Evolutionary conservation across 2,329 filamentous ascomycete species (phyloP).

Genomic region (Verticillium isaacii): DNA sequence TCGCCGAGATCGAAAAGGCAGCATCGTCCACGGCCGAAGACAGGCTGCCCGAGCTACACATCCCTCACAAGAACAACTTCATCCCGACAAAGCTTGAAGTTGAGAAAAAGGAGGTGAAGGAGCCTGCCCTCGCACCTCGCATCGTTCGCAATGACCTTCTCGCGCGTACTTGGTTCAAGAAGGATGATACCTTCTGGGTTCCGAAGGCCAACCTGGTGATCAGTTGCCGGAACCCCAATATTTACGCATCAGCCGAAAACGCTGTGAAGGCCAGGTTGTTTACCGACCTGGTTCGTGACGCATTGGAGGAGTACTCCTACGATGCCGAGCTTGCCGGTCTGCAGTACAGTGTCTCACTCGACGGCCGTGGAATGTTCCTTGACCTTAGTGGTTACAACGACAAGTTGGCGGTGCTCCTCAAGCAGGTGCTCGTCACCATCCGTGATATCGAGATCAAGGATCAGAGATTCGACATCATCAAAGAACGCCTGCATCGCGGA

Average conservation of each 20-base stretch:
- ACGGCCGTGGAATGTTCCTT: constrained; percentile 69
- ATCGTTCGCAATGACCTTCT: constrained; percentile 80
- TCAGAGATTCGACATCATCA: constrained; percentile 88
- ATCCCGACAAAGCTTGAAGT: constrained; percentile 91
- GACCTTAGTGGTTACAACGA: constrained; percentile 91
- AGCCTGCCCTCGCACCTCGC: constrained; percentile 68
- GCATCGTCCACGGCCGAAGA: constrained; percentile 50
- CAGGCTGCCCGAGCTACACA: constrained; percentile 67
- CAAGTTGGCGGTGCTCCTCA: constrained; percentile 84
- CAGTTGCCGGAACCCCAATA: constrained; percentile 72
- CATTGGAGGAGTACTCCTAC: constrained; percentile 88
- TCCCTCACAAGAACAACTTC: constrained; percentile 93
- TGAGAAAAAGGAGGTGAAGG: constrained; percentile 83
- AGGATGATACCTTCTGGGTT: constrained; percentile 98
- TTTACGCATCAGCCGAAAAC: constrained; percentile 74
- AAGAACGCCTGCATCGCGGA: constrained; percentile 71
- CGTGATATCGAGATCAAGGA: constrained; percentile 77
- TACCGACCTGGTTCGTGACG: constrained; percentile 81
- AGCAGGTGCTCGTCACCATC: constrained; percentile 82
- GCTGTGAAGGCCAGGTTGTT: constrained; percentile 75
- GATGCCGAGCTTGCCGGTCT: constrained; percentile 91
- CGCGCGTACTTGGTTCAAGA: constrained; percentile 92
- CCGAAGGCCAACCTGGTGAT: constrained; percentile 87
- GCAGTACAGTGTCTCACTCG: constrained; percentile 72
- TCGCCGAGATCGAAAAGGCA: constrained; percentile 65